Percentiles rank a stretch among this genome's conserved stretches.
Conservation (phyloP, 768 basidiomycete genomes). For the Sutorius australiensis region DNA sequence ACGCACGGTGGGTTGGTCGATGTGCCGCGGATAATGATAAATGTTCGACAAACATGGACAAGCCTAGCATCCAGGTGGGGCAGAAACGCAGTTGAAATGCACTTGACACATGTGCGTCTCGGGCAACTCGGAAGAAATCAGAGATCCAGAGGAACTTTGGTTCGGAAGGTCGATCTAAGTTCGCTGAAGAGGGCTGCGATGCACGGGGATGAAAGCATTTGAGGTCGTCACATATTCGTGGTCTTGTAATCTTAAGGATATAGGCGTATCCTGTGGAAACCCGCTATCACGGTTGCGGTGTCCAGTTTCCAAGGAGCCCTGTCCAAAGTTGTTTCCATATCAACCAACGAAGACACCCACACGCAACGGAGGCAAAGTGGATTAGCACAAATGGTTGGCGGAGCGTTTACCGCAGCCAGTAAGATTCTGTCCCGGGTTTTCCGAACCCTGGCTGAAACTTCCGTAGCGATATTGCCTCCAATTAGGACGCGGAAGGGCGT, state of each 20-base stretch:
- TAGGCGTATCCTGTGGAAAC: not conserved
- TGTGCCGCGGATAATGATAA: not conserved
- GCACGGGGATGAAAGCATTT: too few species aligned
- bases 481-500: too few species aligned
- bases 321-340: not conserved
- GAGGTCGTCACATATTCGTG: too few species aligned
- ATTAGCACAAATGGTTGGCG: not conserved
- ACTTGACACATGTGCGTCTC: not conserved
- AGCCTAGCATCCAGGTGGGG: not conserved
- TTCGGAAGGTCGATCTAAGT: too few species aligned
- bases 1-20: not conserved
- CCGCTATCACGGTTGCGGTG: not conserved
- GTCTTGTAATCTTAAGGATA: not conserved
- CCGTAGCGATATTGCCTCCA: too few species aligned
- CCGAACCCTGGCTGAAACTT: too few species aligned
- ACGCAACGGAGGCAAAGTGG: not conserved
- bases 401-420: too few species aligned
- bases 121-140: not conserved
- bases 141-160: not conserved
- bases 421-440: too few species aligned
- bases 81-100: not conserved
- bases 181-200: too few species aligned
- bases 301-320: not conserved
- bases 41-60: not conserved
- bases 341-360: not conserved